These are phyloP conservation scores for Allomyces javanicus DNA, from an alignment of 192 early-diverging fungal genomes.

Conservation along the genomic window DNA sequence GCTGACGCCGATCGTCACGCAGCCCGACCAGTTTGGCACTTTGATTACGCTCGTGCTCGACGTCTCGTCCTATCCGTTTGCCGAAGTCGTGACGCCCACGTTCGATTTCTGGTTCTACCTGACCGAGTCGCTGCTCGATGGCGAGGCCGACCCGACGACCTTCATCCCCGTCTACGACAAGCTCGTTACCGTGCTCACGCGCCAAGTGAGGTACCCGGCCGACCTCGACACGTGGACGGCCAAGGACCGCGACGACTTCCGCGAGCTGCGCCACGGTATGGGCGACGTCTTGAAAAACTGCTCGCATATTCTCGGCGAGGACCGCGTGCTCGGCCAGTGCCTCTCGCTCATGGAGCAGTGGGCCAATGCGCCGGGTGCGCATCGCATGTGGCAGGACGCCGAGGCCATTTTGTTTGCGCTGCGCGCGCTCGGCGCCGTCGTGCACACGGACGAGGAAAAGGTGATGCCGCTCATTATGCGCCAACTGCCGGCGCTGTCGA, in stretches of 20 bases:
- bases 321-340: constrained; percentile 48
- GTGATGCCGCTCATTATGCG: constrained; percentile 84
- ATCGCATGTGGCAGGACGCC: constrained; percentile 64
- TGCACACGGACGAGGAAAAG: constrained; percentile 44
- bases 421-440: constrained; percentile 76
- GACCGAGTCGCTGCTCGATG: constrained; percentile 33
- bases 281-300: constrained; percentile 95
- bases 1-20: constrained; percentile 43
- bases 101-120: constrained; percentile 80
- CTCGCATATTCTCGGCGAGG: constrained; percentile 57
- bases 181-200: constrained; percentile 65
- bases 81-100: constrained; percentile 75
- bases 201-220: constrained; percentile 71
- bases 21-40: constrained; percentile 41
- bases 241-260: constrained; percentile 85
- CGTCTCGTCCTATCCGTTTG: constrained; percentile 55
- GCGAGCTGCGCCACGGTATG: constrained; percentile 88
- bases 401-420: constrained; percentile 90
- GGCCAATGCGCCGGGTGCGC: constrained; percentile 7
- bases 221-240: constrained; percentile 48
- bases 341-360: constrained; percentile 22
- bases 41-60: constrained; percentile 66
- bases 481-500: constrained; percentile 53
- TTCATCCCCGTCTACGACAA: constrained; percentile 43
- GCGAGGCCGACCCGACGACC: constrained; percentile 23